Percentiles rank a stretch among this genome's conserved stretches.
phyloP scores from a whole-genome alignment of 2,329 filamentous ascomycete species.

The Aspergillus sp. region DNA sequence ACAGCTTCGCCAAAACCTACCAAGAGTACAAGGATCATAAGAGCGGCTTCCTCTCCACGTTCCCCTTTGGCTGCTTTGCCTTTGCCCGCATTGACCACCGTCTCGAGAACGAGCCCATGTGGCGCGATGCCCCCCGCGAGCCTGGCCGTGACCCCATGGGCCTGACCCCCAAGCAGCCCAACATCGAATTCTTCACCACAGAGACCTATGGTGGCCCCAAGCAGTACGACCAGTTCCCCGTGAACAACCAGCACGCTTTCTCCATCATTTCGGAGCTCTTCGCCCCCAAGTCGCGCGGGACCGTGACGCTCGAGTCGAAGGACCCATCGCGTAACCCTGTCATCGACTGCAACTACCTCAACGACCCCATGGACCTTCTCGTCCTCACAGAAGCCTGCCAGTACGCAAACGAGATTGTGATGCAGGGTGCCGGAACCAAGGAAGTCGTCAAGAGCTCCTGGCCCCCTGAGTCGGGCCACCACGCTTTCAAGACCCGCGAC shows the following conservation, averaged over 20 bases:
- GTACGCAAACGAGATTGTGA: constrained; percentile 61
- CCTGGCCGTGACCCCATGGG: constrained; percentile 64
- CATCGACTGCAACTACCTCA: constrained; percentile 60
- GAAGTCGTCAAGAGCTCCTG: constrained; percentile 61
- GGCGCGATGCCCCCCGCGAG: constrained; percentile 51
- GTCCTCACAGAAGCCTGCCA: constrained; percentile 60
- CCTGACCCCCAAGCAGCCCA: constrained; percentile 41
- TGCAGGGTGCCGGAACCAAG: constrained; percentile 54
- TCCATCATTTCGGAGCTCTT: constrained; percentile 61
- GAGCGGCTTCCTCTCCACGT: constrained; percentile 58
- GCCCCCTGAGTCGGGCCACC: constrained; percentile 54
- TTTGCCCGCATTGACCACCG: constrained; percentile 63
- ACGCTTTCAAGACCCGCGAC: constrained; percentile 54
- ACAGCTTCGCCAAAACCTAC: constrained; percentile 53
- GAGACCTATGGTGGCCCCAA: constrained; percentile 56
- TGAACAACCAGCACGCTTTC: constrained; percentile 50
- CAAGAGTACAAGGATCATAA: constrained; percentile 59
- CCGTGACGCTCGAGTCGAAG: constrained; percentile 51
- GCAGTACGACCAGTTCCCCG: constrained; percentile 3
- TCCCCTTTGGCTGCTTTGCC: constrained; percentile 64
- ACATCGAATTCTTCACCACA: constrained; percentile 59
- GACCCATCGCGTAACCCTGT: constrained; percentile 55
- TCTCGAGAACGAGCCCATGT: constrained; percentile 55
- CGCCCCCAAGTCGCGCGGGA: constrained; percentile 57
- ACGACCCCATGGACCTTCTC: constrained; percentile 58